These are phyloP conservation scores for Cornus controversa DNA, from an alignment of 148 eudicot genomes.

Conservation along the genomic window DNA sequence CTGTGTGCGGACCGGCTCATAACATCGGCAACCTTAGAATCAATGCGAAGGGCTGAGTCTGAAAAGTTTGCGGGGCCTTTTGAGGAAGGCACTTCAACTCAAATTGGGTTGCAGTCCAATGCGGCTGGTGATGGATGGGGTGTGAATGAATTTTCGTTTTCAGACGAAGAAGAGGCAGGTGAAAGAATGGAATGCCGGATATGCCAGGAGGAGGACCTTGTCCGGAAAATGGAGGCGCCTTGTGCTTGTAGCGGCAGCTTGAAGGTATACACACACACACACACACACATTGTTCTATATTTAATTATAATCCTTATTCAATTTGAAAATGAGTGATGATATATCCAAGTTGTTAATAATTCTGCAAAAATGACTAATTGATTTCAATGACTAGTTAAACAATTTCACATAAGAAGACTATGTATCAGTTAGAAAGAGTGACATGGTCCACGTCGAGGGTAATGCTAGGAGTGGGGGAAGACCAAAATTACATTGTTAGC, in stretches of 20 bases:
- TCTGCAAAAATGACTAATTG: no score
- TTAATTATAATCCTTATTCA: no score
- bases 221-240: slow-evolving; percentile 3
- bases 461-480: no score
- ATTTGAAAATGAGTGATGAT: no score
- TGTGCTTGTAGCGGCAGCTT: slow-evolving; percentile 16
- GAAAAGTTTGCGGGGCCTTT: neutral
- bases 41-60: neutral
- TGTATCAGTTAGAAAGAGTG: no score
- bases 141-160: neutral
- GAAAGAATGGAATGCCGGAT: slow-evolving; percentile 7
- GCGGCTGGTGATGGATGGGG: neutral
- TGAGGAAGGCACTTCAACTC: neutral
- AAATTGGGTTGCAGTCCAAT: neutral
- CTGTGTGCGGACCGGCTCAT: neutral
- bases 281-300: no score
- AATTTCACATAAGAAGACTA: no score
- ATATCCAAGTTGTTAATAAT: no score
- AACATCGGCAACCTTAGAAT: neutral
- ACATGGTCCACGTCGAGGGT: no score
- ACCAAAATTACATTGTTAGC: no score
- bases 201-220: slow-evolving; percentile 14
- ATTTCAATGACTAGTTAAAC: no score
- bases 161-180: neutral
- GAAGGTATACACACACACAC: slow-evolving; percentile 1